Percentiles rank a stretch among this genome's conserved stretches.
Conservation (phyloP, 2,329 filamentous ascomycete genomes). For the Metarhizium humberi region DNA sequence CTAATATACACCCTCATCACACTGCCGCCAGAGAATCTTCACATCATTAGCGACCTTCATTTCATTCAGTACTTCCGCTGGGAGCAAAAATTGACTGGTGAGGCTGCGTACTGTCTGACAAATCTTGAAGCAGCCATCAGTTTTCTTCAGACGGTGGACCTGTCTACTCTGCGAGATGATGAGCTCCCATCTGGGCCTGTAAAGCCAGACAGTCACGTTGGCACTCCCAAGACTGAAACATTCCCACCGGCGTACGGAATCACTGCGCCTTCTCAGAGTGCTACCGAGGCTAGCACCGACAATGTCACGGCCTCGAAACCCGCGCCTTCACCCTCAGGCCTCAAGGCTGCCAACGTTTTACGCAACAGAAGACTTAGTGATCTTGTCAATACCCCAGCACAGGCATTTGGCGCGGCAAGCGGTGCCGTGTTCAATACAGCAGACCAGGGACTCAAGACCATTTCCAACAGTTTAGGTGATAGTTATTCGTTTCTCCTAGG, state of each 20-base stretch:
- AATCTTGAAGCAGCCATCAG: slow-evolving; percentile 92
- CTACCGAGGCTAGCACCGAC: slow-evolving; percentile 22
- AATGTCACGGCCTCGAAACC: slow-evolving; percentile 26
- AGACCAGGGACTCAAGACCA: slow-evolving; percentile 85
- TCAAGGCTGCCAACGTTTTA: slow-evolving; percentile 36
- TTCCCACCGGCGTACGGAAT: slow-evolving; percentile 48
- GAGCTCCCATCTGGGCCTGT: slow-evolving; percentile 61
- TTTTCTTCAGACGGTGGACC: slow-evolving; percentile 90
- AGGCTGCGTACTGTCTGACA: slow-evolving; percentile 91
- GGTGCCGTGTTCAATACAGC: slow-evolving; percentile 82
- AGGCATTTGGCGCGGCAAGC: slow-evolving; percentile 70
- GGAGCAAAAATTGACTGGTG: slow-evolving; percentile 77
- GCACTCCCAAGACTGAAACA: slow-evolving; percentile 41
- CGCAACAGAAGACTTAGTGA: slow-evolving; percentile 75
- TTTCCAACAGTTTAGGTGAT: slow-evolving; percentile 80
- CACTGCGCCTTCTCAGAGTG: slow-evolving; percentile 22
- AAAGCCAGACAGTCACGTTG: slow-evolving; percentile 42
- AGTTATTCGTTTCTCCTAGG: slow-evolving; percentile 93
- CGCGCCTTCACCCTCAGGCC: slow-evolving; percentile 28
- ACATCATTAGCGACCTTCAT: slow-evolving; percentile 86
- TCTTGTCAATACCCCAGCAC: slow-evolving; percentile 75
- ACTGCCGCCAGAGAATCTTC: slow-evolving; percentile 73
- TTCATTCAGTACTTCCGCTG: slow-evolving; percentile 92
- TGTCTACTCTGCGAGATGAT: slow-evolving; percentile 77
- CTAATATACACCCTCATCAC: slow-evolving; percentile 95